Percentiles rank a stretch among this genome's conserved stretches.
Conservation (phyloP, 768 basidiomycete genomes). For the Lactifluus subvellereus region DNA sequence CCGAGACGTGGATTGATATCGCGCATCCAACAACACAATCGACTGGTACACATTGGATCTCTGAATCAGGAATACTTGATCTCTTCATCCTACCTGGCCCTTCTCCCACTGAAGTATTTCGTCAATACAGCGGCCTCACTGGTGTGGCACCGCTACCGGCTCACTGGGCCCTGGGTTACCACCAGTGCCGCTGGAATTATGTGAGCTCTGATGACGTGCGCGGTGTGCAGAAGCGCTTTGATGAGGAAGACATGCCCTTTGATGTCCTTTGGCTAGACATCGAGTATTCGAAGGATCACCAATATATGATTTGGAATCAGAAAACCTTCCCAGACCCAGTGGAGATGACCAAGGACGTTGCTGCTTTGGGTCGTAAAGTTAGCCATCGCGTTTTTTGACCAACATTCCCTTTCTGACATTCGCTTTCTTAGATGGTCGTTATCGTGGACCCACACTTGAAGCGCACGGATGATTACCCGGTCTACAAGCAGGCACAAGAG, state of each 20-base stretch:
- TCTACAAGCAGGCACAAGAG: constrained; percentile 80
- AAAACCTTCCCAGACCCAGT: constrained; percentile 92
- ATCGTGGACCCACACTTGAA: constrained; percentile 97
- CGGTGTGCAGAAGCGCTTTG: constrained; percentile 79
- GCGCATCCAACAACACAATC: constrained; percentile 60
- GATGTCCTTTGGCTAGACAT: constrained; percentile 98
- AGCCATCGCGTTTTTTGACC: constrained; percentile 7
- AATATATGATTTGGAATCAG: constrained; percentile 96
- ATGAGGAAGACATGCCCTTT: constrained; percentile 90
- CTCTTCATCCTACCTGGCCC: constrained; percentile 92
- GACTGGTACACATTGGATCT: constrained; percentile 93
- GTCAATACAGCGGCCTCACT: constrained; percentile 79
- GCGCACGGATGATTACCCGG: constrained; percentile 69
- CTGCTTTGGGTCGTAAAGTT: constrained; percentile 80
- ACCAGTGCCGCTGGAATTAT: constrained; percentile 99
- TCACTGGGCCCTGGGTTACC: constrained; percentile 88
- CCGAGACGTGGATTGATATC: constrained; percentile 95
- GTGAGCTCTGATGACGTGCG: constrained; percentile 84
- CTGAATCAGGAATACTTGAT: constrained; percentile 95
- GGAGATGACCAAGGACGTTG: constrained; percentile 90
- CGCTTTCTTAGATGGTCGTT: constrained; percentile 78
- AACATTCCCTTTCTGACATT: constrained; percentile 10
- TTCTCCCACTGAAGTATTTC: constrained; percentile 72
- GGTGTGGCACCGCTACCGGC: constrained; percentile 86
- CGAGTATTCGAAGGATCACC: constrained; percentile 88